phyloP scores from a whole-genome alignment of 768 basidiomycete genomes.

The Podaxis pistillaris region DNA sequence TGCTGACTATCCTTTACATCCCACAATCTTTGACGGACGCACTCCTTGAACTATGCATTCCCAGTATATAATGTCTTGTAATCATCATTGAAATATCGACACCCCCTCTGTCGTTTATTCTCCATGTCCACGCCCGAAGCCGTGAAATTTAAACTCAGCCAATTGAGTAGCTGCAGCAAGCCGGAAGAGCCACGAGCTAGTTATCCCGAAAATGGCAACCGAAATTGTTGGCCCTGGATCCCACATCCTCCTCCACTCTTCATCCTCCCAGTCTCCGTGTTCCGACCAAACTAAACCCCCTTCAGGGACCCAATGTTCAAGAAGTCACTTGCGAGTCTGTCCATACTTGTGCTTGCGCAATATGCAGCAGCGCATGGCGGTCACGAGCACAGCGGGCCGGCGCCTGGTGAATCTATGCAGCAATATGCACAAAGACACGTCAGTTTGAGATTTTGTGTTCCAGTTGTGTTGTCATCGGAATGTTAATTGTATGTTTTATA shows the following conservation, averaged over 20 bases:
- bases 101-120: no score
- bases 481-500: conserved; percentile 27
- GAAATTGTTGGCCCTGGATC: neutral
- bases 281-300: neutral
- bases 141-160: neutral
- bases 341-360: conserved; percentile 31
- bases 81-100: neutral
- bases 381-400: conserved; percentile 51
- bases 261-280: neutral
- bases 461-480: neutral
- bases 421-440: conserved; percentile 92
- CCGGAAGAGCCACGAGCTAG: neutral
- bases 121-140: neutral
- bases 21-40: neutral
- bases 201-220: conserved; percentile 1
- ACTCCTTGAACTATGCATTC: neutral
- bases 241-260: conserved; percentile 1
- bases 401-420: conserved; percentile 60
- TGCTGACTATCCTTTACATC: neutral
- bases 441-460: conserved; percentile 33
- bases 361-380: conserved; percentile 52
- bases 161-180: no score
- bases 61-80: neutral
- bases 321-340: conserved; percentile 40
- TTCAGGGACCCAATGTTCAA: conserved; percentile 41